These are phyloP conservation scores for Kazachstania martiniae DNA, from an alignment of 805 yeast genomes.

Conservation along the genomic window DNA sequence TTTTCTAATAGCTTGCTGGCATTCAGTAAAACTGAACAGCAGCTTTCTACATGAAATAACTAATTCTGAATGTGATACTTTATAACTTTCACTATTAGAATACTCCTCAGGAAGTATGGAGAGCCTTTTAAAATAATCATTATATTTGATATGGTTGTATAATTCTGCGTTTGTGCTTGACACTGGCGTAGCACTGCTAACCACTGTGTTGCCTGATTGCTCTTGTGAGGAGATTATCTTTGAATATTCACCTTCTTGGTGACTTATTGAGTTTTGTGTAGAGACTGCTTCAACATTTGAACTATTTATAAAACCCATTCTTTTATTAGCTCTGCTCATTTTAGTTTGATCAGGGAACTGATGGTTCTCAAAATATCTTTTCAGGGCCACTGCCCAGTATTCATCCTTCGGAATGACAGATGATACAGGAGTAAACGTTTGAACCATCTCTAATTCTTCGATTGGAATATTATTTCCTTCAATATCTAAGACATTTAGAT, in stretches of 20 bases:
- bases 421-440: slow-evolving; percentile 29
- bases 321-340: slow-evolving; percentile 46
- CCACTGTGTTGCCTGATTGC: neutral
- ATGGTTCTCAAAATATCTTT: slow-evolving; percentile 19
- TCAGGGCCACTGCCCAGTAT: slow-evolving; percentile 27
- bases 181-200: neutral
- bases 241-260: neutral
- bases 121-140: slow-evolving; percentile 54
- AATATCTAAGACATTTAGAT: slow-evolving; percentile 47
- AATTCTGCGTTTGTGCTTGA: slow-evolving; percentile 9
- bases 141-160: slow-evolving; percentile 33
- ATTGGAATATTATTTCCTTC: slow-evolving; percentile 48
- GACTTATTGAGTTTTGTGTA: neutral
- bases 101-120: slow-evolving; percentile 50
- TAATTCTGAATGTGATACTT: slow-evolving; percentile 24
- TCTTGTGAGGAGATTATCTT: neutral
- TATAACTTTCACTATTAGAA: slow-evolving; percentile 13
- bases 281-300: no score
- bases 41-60: slow-evolving; percentile 42
- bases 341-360: neutral
- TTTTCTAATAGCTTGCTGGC: slow-evolving; percentile 48
- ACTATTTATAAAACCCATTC: slow-evolving; percentile 56
- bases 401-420: slow-evolving; percentile 31
- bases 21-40: slow-evolving; percentile 51
- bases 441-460: slow-evolving; percentile 35